Percentiles rank a stretch among this genome's conserved stretches.
Conservation (phyloP, 495 filamentous ascomycete species). For the Aspergillus avenaceus region DNA sequence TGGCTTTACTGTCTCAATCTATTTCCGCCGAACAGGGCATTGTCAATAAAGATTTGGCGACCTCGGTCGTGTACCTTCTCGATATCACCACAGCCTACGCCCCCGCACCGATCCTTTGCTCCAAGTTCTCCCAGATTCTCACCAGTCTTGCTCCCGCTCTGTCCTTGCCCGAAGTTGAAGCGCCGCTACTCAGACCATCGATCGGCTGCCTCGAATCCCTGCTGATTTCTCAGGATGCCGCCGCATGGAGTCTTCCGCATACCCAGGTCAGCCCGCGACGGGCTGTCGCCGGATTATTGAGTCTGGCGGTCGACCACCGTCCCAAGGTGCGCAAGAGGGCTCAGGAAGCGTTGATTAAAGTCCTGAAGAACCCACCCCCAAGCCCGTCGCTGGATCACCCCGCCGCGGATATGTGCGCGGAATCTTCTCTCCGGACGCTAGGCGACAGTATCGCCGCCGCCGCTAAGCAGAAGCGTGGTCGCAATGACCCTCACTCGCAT, state of each 20-base stretch:
- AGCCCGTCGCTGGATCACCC: conserved; percentile 91
- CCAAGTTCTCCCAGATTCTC: conserved; percentile 92
- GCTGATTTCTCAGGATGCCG: conserved; percentile 78
- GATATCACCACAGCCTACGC: conserved; percentile 81
- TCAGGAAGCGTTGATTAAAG: conserved; percentile 79
- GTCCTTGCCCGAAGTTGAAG: conserved; percentile 75
- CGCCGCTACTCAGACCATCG: conserved; percentile 79
- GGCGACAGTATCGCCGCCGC: conserved; percentile 61
- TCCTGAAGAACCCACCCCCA: conserved; percentile 78
- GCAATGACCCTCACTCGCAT: conserved; percentile 37
- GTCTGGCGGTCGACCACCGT: conserved; percentile 76
- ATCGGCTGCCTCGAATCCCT: conserved; percentile 90
- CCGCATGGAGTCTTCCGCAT: conserved; percentile 81
- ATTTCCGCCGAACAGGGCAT: conserved; percentile 56
- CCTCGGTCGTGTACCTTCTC: conserved; percentile 91
- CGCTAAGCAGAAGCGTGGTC: conserved; percentile 58
- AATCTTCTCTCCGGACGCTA: conserved; percentile 75
- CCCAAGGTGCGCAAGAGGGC: conserved; percentile 95
- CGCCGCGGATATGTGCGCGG: conserved; percentile 91
- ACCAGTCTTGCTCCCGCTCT: conserved; percentile 79
- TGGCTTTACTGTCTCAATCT: conserved; percentile 79
- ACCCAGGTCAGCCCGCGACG: conserved; percentile 82
- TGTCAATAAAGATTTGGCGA: conserved; percentile 77
- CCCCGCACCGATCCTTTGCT: conserved; percentile 77
- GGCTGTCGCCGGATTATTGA: conserved; percentile 81